Evolutionary conservation across 2,329 filamentous ascomycete genomes (phyloP).

Genomic region (Mariannaea elegans): DNA sequence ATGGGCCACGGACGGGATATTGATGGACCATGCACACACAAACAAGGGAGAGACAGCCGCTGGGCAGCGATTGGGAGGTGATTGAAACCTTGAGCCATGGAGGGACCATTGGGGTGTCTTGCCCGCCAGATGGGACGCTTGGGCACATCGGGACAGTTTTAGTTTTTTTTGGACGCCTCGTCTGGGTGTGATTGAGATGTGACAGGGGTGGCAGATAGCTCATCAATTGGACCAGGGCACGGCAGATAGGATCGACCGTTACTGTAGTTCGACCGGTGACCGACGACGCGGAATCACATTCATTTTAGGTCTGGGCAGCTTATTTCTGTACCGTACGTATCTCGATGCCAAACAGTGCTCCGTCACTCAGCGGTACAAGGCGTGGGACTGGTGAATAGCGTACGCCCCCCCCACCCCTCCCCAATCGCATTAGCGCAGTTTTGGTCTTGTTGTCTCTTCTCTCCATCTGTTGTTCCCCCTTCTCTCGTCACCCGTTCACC

Average conservation of each 20-base stretch:
- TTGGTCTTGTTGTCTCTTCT: slow-evolving; percentile 41
- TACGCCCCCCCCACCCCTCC: background rate
- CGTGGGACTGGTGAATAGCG: slow-evolving; percentile 23
- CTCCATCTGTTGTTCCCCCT: slow-evolving; percentile 40
- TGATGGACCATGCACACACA: background rate
- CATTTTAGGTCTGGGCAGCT: background rate
- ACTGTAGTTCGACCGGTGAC: background rate
- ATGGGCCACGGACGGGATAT: background rate
- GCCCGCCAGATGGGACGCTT: background rate
- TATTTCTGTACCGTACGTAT: background rate
- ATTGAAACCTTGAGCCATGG: background rate
- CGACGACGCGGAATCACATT: background rate
- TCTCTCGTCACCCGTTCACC: slow-evolving; percentile 29
- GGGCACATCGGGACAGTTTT: background rate
- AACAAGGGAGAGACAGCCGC: background rate
- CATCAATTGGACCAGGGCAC: slow-evolving; percentile 3
- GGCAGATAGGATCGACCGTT: slow-evolving; percentile 14
- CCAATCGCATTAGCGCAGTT: slow-evolving; percentile 32
- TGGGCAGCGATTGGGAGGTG: background rate
- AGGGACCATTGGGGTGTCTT: background rate
- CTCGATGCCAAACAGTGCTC: slow-evolving; percentile 32
- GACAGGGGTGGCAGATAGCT: slow-evolving; percentile 13
- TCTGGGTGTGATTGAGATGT: background rate
- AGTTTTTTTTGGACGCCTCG: background rate
- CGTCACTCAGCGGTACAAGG: slow-evolving; percentile 30